phyloP scores from a whole-genome alignment of 345 rosid genomes.

The Eucalyptus dawsonii region DNA sequence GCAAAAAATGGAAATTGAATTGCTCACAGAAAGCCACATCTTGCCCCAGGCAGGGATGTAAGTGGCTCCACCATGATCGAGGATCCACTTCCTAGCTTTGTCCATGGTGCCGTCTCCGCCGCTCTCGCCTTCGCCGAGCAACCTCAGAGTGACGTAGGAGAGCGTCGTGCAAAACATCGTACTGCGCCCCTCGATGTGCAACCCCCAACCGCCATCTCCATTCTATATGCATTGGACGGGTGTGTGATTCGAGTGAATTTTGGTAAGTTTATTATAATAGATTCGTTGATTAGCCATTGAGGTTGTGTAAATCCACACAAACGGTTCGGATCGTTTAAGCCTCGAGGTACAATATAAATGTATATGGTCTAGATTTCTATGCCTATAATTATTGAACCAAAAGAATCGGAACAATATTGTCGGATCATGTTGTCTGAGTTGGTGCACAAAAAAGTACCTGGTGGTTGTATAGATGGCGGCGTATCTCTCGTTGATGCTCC shows the following conservation, averaged over 20 bases:
- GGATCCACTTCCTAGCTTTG: constrained; percentile 50
- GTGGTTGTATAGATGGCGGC: constrained; percentile 53
- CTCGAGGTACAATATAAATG: background rate
- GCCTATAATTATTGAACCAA: background rate
- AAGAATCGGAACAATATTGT: too few species aligned
- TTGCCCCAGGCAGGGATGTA: constrained; percentile 78
- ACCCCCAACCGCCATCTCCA: constrained; percentile 74
- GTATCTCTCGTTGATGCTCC: constrained; percentile 33
- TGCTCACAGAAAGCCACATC: constrained; percentile 53
- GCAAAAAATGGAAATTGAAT: background rate
- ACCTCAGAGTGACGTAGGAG: constrained; percentile 37
- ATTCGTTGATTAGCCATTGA: background rate
- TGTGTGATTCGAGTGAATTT: background rate
- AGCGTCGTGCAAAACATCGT: constrained; percentile 44
- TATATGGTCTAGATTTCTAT: background rate
- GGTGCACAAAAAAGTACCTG: constrained; percentile 22
- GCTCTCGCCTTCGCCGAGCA: constrained; percentile 28
- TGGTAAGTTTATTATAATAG: background rate
- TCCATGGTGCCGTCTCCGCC: constrained; percentile 26
- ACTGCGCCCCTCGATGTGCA: constrained; percentile 58
- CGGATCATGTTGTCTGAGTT: background rate
- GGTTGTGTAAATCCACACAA: background rate
- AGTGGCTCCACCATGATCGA: constrained; percentile 44
- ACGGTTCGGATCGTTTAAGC: background rate
- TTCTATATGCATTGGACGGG: constrained; percentile 10